phyloP scores from a whole-genome alignment of 2,329 filamentous ascomycete genomes.

The Verticillium dahliae region DNA sequence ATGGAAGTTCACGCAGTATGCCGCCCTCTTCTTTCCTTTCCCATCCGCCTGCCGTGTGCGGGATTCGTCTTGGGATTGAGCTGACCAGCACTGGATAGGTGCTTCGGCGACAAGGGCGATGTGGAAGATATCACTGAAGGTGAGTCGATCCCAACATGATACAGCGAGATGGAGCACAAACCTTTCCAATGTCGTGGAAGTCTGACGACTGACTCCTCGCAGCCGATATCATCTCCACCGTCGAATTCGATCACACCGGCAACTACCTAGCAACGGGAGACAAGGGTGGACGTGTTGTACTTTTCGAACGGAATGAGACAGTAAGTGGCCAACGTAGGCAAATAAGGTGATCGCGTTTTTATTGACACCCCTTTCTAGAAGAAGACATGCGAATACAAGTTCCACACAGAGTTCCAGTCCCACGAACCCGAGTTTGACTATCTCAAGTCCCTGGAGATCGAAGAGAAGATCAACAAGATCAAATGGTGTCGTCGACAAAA shows the following conservation, averaged over 20 bases:
- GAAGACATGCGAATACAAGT: conserved; percentile 99
- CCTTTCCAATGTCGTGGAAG: neutral
- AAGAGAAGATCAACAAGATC: conserved; percentile 99
- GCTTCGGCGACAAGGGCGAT: conserved; percentile 99
- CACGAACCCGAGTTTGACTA: conserved; percentile 99
- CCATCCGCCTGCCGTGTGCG: conserved; percentile 4
- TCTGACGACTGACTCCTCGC: neutral
- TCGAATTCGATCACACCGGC: conserved; percentile 85
- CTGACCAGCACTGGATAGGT: conserved; percentile 49
- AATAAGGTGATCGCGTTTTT: too few species aligned
- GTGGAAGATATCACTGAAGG: conserved; percentile 98
- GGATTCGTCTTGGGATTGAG: neutral
- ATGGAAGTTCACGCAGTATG: conserved; percentile 99
- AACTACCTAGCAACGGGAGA: conserved; percentile 89
- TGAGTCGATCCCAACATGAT: conserved; percentile 22
- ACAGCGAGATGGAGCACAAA: neutral
- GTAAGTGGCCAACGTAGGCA: conserved; percentile 42
- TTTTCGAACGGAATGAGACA: conserved; percentile 93
- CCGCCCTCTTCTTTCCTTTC: neutral
- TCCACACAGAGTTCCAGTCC: conserved; percentile 99
- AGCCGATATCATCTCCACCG: conserved; percentile 89
- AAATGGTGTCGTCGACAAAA: conserved; percentile 99
- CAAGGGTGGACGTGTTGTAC: conserved; percentile 77
- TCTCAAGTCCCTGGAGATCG: conserved; percentile 96
- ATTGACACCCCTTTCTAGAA: conserved; percentile 52